Conservation (phyloP, 2,329 filamentous ascomycete species). For the Aspergillus sp. region DNA sequence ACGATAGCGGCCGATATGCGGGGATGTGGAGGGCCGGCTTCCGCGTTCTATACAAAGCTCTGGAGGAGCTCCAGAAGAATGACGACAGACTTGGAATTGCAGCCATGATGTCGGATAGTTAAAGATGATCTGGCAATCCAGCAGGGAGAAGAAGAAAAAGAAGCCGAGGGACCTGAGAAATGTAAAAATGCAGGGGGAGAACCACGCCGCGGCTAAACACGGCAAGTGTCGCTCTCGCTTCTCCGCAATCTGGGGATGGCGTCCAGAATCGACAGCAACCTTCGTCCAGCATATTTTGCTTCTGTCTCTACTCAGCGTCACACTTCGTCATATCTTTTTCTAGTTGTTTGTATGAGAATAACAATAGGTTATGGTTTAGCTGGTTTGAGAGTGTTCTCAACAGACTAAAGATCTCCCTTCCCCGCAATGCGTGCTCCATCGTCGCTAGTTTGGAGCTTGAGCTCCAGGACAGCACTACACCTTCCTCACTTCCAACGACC, state of each 20-base stretch:
- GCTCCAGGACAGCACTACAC: constrained; percentile 17
- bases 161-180: neutral
- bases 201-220: constrained; percentile 32
- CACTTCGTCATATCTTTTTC: too few species aligned
- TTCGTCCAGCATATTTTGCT: too few species aligned
- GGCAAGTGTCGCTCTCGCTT: constrained; percentile 35
- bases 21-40: constrained; percentile 24
- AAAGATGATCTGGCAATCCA: neutral
- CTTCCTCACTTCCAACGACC: constrained; percentile 16
- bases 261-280: neutral
- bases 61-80: constrained; percentile 25
- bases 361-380: neutral
- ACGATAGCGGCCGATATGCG: constrained; percentile 47
- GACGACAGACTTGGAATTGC: constrained; percentile 22
- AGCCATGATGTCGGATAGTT: constrained; percentile 20
- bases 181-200: too few species aligned
- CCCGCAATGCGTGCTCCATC: constrained; percentile 33
- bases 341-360: too few species aligned
- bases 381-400: neutral
- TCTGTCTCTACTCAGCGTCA: too few species aligned
- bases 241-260: constrained; percentile 2
- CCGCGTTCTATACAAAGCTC: constrained; percentile 18
- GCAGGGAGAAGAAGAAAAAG: constrained; percentile 2
- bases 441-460: constrained; percentile 31
- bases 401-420: constrained; percentile 6